phyloP scores from a whole-genome alignment of 1,284 basidiomycete genomes.

The Sporisorium iseilematis-ciliati region DNA sequence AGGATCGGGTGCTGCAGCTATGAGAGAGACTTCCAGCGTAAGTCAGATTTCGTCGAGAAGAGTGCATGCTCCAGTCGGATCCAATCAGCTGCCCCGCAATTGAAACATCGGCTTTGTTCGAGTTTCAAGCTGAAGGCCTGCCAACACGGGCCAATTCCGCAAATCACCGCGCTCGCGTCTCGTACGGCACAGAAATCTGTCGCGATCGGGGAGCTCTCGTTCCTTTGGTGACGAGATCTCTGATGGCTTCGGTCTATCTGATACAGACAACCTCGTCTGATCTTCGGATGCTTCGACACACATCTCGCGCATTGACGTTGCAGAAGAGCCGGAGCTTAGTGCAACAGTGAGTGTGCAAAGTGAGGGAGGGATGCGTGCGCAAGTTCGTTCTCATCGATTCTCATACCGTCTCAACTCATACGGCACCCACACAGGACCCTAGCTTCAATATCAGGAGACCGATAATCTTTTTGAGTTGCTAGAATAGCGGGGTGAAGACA shows the following conservation, averaged over 20 bases:
- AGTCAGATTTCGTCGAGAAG: not conserved
- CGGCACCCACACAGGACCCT: not conserved
- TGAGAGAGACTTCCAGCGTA: not conserved
- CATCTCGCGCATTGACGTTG: too few species aligned
- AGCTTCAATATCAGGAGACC: not conserved
- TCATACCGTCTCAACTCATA: not conserved
- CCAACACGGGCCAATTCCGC: conserved; percentile 25
- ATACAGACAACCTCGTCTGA: too few species aligned
- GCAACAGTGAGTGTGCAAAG: too few species aligned
- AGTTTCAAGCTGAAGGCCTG: not conserved
- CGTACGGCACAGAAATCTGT: conserved; percentile 7
- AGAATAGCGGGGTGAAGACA: conserved; percentile 28
- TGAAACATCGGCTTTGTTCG: conserved; percentile 48
- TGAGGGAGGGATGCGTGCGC: not conserved
- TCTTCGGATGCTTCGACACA: too few species aligned
- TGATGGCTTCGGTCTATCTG: too few species aligned
- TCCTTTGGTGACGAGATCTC: not conserved
- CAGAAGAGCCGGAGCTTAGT: too few species aligned
- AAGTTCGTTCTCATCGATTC: too few species aligned
- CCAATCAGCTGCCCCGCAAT: conserved; percentile 42
- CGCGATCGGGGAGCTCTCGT: not conserved
- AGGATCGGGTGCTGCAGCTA: conserved; percentile 4
- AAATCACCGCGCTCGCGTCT: conserved; percentile 17
- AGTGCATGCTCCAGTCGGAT: conserved; percentile 3
- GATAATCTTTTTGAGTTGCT: conserved; percentile 40